Conservation (phyloP, 495 filamentous ascomycete species). For the Tuber microsphaerosporum region DNA sequence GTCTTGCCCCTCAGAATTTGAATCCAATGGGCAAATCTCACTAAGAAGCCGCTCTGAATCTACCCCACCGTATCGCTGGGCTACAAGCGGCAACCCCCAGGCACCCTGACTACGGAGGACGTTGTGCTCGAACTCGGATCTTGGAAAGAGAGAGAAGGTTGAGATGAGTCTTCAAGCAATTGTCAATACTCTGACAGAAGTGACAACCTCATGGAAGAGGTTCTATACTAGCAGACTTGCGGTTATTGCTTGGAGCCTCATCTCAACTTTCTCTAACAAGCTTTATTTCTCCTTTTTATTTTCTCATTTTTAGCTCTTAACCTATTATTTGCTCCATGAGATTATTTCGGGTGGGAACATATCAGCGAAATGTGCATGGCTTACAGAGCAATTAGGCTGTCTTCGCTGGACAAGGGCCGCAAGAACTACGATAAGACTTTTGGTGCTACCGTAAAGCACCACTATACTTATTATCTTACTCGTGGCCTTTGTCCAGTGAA, state of each 20-base stretch:
- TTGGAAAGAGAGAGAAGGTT: not conserved
- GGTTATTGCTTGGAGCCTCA: not conserved
- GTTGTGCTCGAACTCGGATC: not conserved
- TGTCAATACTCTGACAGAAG: not conserved
- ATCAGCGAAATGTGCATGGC: not conserved
- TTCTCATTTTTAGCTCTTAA: not conserved
- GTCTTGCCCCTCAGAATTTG: not conserved
- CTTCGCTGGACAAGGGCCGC: not conserved
- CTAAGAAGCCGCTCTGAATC: not conserved
- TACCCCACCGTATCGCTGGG: not conserved
- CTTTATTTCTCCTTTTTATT: not conserved
- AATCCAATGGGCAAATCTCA: not conserved
- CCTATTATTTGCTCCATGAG: not conserved
- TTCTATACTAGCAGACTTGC: not conserved
- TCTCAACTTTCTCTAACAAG: not conserved
- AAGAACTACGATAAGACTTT: not conserved
- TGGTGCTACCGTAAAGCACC: not conserved
- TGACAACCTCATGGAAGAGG: not conserved
- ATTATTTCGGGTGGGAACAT: not conserved
- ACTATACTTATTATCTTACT: not conserved
- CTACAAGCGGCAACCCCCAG: not conserved
- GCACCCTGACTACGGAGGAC: not conserved
- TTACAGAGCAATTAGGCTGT: not conserved
- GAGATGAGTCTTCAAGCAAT: slow-evolving; percentile 1
- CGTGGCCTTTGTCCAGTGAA: not conserved